Conservation (phyloP, 306 rosid genomes). For the Fragaria nilgerrensis region DNA sequence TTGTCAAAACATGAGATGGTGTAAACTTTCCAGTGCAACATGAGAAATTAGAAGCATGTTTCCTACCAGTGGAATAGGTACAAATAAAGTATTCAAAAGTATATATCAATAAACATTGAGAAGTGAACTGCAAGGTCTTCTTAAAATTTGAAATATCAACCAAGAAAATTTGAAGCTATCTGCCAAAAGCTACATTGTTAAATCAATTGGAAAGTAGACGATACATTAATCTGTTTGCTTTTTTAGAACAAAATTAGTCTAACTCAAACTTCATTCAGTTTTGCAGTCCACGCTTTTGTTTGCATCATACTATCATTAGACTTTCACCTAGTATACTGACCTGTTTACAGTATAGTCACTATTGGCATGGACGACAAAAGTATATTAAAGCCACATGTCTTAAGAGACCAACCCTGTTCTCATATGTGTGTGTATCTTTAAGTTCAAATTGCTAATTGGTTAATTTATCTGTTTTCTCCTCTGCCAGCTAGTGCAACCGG, state of each 20-base stretch:
- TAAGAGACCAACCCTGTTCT: background rate
- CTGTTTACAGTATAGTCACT: background rate
- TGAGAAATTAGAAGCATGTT: slow-evolving; percentile 12
- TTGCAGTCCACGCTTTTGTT: background rate
- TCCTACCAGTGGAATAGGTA: background rate
- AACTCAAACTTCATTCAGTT: slow-evolving; percentile 2
- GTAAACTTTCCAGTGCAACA: slow-evolving; percentile 16
- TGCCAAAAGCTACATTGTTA: background rate
- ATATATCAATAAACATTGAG: background rate
- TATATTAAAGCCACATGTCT: background rate
- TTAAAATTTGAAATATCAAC: background rate
- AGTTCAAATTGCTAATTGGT: slow-evolving; percentile 1
- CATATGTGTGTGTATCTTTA: background rate
- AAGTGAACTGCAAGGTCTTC: background rate
- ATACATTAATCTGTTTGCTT: background rate
- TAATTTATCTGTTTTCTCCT: background rate
- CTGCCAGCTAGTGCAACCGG: background rate
- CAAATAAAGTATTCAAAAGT: background rate
- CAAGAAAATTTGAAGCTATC: background rate
- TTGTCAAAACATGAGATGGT: slow-evolving; percentile 19
- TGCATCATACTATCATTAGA: background rate
- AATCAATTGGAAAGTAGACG: background rate
- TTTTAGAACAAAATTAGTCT: background rate
- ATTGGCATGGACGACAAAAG: background rate
- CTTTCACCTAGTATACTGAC: background rate